Conservation (phyloP, 2,329 filamentous ascomycete genomes). For the Aspergillus calidoustus region DNA sequence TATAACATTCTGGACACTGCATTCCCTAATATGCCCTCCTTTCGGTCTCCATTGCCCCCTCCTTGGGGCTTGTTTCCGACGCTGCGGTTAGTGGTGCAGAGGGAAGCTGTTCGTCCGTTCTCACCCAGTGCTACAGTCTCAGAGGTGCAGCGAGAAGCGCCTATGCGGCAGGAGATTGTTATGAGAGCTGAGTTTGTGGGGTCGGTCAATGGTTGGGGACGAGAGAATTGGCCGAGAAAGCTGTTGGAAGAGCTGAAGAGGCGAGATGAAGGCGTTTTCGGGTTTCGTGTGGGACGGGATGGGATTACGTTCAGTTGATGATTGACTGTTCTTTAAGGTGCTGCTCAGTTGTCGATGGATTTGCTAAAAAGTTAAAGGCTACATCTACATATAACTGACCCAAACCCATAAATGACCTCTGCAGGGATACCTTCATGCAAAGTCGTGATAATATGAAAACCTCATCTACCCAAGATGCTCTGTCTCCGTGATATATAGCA, state of each 20-base stretch:
- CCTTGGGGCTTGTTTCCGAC: constrained; percentile 47
- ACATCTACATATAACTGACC: neutral
- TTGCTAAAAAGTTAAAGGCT: too few relatives aligned
- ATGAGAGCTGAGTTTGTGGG: constrained; percentile 39
- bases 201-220: constrained; percentile 43
- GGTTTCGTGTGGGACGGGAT: constrained; percentile 32
- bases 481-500: neutral
- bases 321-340: neutral
- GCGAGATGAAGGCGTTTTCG: constrained; percentile 36
- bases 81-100: constrained; percentile 43
- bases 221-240: constrained; percentile 40
- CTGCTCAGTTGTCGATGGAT: neutral
- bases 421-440: neutral
- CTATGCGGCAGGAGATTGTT: constrained; percentile 42
- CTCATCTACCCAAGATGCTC: neutral
- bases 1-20: constrained; percentile 16
- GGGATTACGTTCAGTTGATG: constrained; percentile 28
- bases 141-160: constrained; percentile 40
- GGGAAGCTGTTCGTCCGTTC: constrained; percentile 43
- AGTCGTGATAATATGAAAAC: neutral
- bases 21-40: constrained; percentile 29
- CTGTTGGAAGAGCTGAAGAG: constrained; percentile 34
- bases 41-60: constrained; percentile 40
- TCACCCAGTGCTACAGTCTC: constrained; percentile 36
- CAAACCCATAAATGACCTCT: neutral